phyloP scores from a whole-genome alignment of 164 flowering plant species.

The Euptelea pleiosperma region DNA sequence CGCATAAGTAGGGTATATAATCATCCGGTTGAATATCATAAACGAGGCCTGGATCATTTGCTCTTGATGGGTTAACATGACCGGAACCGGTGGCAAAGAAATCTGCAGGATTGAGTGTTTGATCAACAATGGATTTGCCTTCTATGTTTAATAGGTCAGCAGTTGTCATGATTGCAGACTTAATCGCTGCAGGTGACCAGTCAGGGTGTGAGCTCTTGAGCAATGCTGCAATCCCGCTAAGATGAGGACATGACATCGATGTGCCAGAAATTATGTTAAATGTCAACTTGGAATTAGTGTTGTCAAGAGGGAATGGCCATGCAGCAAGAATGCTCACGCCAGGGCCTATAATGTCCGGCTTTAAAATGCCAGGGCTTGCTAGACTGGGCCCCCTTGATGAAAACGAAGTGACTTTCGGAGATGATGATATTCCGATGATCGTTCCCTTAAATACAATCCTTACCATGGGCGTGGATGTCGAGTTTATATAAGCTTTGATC shows the following conservation, averaged over 20 bases:
- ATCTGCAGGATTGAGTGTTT: conserved; percentile 27
- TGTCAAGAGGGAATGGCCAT: conserved; percentile 38
- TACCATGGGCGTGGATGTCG: conserved; percentile 32
- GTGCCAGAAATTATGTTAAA: conserved; percentile 51
- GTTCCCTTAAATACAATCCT: conserved; percentile 48
- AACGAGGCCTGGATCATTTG: conserved; percentile 47
- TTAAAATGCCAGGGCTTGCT: conserved; percentile 43
- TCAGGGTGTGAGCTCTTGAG: conserved; percentile 50
- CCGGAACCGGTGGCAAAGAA: conserved; percentile 49
- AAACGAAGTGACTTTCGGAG: conserved; percentile 44
- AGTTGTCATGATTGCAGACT: conserved; percentile 59
- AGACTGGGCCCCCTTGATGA: conserved; percentile 54
- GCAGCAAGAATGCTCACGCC: conserved; percentile 57
- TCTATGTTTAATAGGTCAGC: conserved; percentile 31
- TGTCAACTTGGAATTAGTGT: conserved; percentile 13
- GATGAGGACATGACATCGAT: conserved; percentile 61
- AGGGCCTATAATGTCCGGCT: conserved; percentile 63
- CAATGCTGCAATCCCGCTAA: conserved; percentile 55
- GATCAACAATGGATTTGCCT: conserved; percentile 31
- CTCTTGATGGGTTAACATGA: conserved; percentile 49
- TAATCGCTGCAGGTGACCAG: conserved; percentile 61
- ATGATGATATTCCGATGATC: conserved; percentile 22
- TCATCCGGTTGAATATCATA: conserved; percentile 48
- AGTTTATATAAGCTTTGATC: conserved; percentile 45
- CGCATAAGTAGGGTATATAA: conserved; percentile 51